These are phyloP conservation scores for Trypanosomatidae sp. DNA, from an alignment of 208 protist genomes.

Conservation along the genomic window DNA sequence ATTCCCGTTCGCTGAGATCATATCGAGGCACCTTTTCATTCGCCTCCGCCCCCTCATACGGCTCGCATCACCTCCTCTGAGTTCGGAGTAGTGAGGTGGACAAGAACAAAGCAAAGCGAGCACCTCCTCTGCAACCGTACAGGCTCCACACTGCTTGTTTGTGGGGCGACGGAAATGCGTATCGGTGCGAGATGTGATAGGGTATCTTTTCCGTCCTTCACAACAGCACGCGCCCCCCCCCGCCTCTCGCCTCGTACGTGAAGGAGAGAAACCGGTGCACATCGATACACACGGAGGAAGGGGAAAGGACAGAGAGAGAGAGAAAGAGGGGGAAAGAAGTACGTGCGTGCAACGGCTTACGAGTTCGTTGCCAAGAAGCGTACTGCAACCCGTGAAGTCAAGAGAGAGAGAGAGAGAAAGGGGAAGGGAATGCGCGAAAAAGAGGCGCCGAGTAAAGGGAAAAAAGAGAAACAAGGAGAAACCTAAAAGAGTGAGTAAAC, in stretches of 20 bases:
- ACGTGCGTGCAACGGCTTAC: neutral
- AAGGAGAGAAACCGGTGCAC: neutral
- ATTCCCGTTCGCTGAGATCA: neutral
- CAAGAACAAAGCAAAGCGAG: neutral
- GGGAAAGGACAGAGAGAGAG: neutral
- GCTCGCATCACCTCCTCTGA: neutral
- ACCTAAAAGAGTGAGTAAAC: neutral
- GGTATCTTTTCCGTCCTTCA: neutral
- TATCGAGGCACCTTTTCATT: neutral
- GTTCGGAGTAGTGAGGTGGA: neutral
- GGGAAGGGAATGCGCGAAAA: neutral
- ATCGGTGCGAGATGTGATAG: neutral
- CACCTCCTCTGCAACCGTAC: neutral
- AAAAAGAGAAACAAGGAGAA: neutral
- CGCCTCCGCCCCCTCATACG: neutral
- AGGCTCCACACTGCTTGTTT: neutral
- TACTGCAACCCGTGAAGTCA: neutral
- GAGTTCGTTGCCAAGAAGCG: neutral
- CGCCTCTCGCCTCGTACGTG: neutral
- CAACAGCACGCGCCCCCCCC: neutral
- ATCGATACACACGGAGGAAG: neutral
- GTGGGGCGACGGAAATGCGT: neutral
- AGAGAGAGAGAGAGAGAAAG: conserved; percentile 4
- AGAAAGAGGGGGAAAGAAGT: neutral
- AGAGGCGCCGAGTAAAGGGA: neutral